Evolutionary conservation across 108 stramenopile species (phyloP).

Genomic region (Epipyxis sp.): DNA sequence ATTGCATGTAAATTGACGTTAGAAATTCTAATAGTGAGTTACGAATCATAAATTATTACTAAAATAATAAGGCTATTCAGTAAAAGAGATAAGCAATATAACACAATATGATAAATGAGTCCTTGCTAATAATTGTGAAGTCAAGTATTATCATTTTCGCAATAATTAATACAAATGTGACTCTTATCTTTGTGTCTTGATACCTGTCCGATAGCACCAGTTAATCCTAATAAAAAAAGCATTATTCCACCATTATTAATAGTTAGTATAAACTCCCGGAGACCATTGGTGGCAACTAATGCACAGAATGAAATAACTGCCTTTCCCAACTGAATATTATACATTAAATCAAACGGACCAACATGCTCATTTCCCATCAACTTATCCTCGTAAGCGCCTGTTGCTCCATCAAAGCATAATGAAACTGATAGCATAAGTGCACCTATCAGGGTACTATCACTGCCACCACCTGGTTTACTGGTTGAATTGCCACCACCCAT

Average conservation of each 20-base stretch:
- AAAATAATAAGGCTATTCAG: too few species aligned
- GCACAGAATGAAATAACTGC: constrained; percentile 26
- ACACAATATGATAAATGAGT: too few species aligned
- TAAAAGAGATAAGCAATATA: too few species aligned
- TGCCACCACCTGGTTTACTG: neutral
- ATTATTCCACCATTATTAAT: constrained; percentile 86
- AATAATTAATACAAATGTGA: too few species aligned
- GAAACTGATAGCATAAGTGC: constrained; percentile 83
- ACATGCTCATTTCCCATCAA: constrained; percentile 92
- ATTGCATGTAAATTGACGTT: too few species aligned
- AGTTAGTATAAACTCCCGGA: constrained; percentile 75
- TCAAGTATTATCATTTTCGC: too few species aligned
- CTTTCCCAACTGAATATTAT: constrained; percentile 97
- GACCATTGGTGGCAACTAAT: constrained; percentile 26
- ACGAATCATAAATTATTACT: too few species aligned
- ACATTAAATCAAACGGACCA: constrained; percentile 97
- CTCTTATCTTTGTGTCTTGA: too few species aligned
- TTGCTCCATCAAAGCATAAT: constrained; percentile 94
- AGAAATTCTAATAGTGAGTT: too few species aligned
- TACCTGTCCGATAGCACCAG: constrained; percentile 67
- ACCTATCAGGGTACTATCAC: constrained; percentile 60
- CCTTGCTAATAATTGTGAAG: too few species aligned
- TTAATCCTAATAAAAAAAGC: constrained; percentile 81
- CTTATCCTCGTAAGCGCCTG: constrained; percentile 98
- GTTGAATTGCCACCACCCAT: constrained; percentile 75